These are phyloP conservation scores for Kurtzmaniella quercitrusa DNA, from an alignment of 1,139 yeast species.

Conservation along the genomic window DNA sequence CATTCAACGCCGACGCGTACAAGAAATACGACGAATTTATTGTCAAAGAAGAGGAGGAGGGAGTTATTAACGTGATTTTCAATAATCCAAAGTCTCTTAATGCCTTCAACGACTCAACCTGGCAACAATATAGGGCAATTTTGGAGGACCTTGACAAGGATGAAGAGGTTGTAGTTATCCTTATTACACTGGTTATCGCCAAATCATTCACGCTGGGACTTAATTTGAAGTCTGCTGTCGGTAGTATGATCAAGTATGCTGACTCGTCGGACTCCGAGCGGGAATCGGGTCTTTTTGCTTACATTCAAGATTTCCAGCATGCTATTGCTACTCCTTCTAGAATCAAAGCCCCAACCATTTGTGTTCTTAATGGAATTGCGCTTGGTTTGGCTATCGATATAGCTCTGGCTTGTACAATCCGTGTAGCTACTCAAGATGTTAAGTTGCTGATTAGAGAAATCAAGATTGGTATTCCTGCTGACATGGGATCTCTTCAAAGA, in stretches of 20 bases:
- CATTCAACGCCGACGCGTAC: slow-evolving; percentile 25
- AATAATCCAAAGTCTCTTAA: slow-evolving; percentile 63
- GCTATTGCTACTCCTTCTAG: slow-evolving; percentile 47
- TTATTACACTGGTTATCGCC: slow-evolving; percentile 55
- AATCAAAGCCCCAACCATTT: slow-evolving; percentile 47
- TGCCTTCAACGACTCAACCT: slow-evolving; percentile 51
- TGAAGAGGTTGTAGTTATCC: slow-evolving; percentile 46
- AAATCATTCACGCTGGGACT: slow-evolving; percentile 64
- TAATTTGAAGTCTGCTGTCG: slow-evolving; percentile 45
- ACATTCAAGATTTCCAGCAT: slow-evolving; percentile 55
- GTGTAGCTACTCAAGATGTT: slow-evolving; percentile 54
- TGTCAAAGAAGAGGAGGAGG: slow-evolving; percentile 40
- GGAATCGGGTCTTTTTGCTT: slow-evolving; percentile 29
- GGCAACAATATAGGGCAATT: slow-evolving; percentile 54
- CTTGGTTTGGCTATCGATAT: slow-evolving; percentile 72
- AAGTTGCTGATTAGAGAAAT: slow-evolving; percentile 65
- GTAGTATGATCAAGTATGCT: slow-evolving; percentile 10
- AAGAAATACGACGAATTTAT: slow-evolving; percentile 33
- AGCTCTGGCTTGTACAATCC: slow-evolving; percentile 53
- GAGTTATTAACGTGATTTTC: slow-evolving; percentile 57
- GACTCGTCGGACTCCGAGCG: slow-evolving; percentile 17
- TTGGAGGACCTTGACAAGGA: slow-evolving; percentile 45
- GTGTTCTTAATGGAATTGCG: slow-evolving; percentile 41
- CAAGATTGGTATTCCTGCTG: slow-evolving; percentile 74
- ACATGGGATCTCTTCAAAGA: slow-evolving; percentile 74